Evolutionary conservation across 805 yeast species (phyloP).

Genomic region (Wickerhamiella azymoides): DNA sequence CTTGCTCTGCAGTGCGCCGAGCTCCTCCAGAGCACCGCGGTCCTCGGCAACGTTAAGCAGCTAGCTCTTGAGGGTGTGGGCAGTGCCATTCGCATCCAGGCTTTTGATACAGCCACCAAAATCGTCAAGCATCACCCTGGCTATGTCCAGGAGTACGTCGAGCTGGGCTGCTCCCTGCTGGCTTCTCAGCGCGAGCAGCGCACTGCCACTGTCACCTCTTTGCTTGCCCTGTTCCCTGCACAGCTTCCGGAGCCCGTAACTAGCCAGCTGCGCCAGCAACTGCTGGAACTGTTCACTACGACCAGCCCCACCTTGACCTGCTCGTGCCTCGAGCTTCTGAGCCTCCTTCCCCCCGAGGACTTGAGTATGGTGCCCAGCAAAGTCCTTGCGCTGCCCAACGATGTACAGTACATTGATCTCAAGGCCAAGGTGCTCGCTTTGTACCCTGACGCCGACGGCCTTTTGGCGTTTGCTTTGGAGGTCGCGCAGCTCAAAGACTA

Average conservation of each 20-base stretch:
- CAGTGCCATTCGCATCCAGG: constrained; percentile 1
- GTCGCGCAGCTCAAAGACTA: constrained; percentile 36
- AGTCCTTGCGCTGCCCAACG: constrained; percentile 4
- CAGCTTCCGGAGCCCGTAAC: constrained; percentile 22
- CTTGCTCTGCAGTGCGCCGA: constrained; percentile 1
- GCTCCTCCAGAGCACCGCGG: not conserved
- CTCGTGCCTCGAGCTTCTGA: constrained; percentile 4
- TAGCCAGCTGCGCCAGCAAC: constrained; percentile 11
- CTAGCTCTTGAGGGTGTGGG: not conserved
- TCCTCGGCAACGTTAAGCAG: not conserved
- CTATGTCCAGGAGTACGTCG: constrained; percentile 35
- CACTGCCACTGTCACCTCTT: constrained; percentile 12
- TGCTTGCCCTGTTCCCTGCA: constrained; percentile 24
- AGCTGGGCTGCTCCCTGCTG: constrained; percentile 36
- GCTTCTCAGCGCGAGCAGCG: constrained; percentile 17
- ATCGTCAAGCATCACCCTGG: not conserved
- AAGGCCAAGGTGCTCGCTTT: not conserved
- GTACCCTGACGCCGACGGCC: constrained; percentile 1
- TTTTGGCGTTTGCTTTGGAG: constrained; percentile 26
- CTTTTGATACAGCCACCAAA: constrained; percentile 1
- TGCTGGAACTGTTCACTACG: not conserved
- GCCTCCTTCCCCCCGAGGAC: not conserved
- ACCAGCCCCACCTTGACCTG: constrained; percentile 2
- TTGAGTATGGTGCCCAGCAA: not conserved
- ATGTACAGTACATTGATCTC: constrained; percentile 6